Percentiles rank a stretch among this genome's conserved stretches.
Evolutionary conservation across 257 asterid species (phyloP).

Genomic region (Scutellaria baicalensis): DNA sequence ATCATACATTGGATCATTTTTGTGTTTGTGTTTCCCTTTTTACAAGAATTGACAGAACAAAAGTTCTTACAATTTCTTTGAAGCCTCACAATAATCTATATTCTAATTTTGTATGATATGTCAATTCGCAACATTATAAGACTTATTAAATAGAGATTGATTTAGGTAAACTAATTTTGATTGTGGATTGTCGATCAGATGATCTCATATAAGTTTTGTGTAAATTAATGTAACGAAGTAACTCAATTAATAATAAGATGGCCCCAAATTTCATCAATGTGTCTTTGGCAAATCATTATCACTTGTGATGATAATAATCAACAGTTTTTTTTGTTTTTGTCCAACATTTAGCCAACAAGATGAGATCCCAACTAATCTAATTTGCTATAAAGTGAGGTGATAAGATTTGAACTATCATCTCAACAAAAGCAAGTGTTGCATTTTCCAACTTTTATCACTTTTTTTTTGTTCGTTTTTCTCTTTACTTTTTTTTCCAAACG

Average conservation of each 20-base stretch:
- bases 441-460: background rate
- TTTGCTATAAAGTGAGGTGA: constrained; percentile 13
- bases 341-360: constrained; percentile 32
- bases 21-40: constrained; percentile 1
- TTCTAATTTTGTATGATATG: background rate
- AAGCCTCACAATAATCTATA: background rate
- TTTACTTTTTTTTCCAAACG: too few relatives aligned
- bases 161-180: too few relatives aligned
- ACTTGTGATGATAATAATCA: background rate
- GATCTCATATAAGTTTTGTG: too few relatives aligned
- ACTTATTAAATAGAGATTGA: background rate
- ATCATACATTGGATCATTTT: background rate
- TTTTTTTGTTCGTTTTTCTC: background rate
- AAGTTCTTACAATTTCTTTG: background rate
- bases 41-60: constrained; percentile 14
- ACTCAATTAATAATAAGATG: background rate
- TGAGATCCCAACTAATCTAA: constrained; percentile 11
- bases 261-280: background rate
- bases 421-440: constrained; percentile 14
- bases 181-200: too few relatives aligned
- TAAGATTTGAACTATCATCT: constrained; percentile 27
- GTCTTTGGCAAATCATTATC: background rate
- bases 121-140: constrained; percentile 9
- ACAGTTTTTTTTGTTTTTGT: constrained; percentile 9
- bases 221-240: background rate